These are phyloP conservation scores for Pichia thaimueangensis DNA, from an alignment of 805 yeast species.

Conservation along the genomic window DNA sequence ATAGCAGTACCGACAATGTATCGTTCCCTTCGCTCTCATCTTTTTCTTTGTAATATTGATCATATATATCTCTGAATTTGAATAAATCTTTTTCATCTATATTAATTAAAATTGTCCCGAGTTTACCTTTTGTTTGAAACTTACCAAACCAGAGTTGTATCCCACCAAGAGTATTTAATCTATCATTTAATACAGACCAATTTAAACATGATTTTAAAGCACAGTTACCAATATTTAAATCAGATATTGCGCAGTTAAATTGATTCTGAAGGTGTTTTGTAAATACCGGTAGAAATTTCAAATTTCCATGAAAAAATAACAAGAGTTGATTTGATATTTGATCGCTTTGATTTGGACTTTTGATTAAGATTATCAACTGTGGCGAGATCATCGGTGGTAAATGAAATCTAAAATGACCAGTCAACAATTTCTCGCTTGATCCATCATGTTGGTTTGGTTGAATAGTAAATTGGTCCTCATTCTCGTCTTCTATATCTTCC, in stretches of 20 bases:
- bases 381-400: constrained; percentile 23
- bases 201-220: constrained; percentile 7
- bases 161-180: constrained; percentile 1
- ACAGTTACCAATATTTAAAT: constrained; percentile 11
- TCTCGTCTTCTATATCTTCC: not conserved
- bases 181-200: constrained; percentile 8
- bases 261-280: constrained; percentile 19
- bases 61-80: constrained; percentile 10
- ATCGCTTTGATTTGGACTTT: constrained; percentile 5
- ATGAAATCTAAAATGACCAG: constrained; percentile 28
- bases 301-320: constrained; percentile 14
- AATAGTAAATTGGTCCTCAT: constrained; percentile 10
- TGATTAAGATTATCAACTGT: constrained; percentile 25
- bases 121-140: constrained; percentile 16
- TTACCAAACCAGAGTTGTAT: constrained; percentile 19
- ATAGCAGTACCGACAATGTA: constrained; percentile 19
- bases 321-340: constrained; percentile 1
- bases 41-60: not conserved
- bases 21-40: not conserved
- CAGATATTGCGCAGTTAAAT: constrained; percentile 20
- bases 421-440: constrained; percentile 6
- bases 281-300: constrained; percentile 20
- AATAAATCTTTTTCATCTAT: constrained; percentile 20
- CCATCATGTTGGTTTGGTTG: no score
- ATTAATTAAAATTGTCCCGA: constrained; percentile 23